Base-by-base conservation (phyloP, 2,329 filamentous ascomycete species). In the Camptophora hylomeconis region DNA sequence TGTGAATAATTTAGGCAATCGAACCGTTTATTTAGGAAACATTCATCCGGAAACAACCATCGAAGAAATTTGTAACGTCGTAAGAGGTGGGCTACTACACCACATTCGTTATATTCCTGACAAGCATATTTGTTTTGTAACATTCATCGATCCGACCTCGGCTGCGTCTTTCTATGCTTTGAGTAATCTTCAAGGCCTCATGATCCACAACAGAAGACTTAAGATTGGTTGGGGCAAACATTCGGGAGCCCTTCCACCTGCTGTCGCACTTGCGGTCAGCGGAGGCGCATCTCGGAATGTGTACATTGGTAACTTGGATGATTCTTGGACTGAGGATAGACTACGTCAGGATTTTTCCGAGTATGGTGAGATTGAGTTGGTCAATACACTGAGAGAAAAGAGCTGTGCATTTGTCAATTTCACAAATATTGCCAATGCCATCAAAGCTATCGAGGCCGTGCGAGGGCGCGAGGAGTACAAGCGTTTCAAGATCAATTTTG, bases 151-250 rank as follows among this genome's bases (percentile, higher is more conserved):
- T 50, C 89, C 89, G 6, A 98, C 89, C 14, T 92, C 89, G 3
- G 89, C 89, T 14, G 89, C 89, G 21, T 94, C 87, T 1, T 98
- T 98, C 64, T 98, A 94, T 48, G 89, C 89, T 22, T 65, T 98
- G 36, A 94, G 86, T 69, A 95, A 95, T 58, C 66, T 98, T 16
- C 89, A 98, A 53, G 89, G 89, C 14, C 63, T 98, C 41, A 98
- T 98, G 89, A 98, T 98, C 47, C 89, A 98, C 63, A 98, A 98
- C 60, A 75, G 89, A 40, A 77, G 89, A 30, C 66, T 98, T 44
- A 98, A 98, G 70, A 94, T 98, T 53, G 89, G 89, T 42, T 98
- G 89, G 89, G 89, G 89, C 41, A 98, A 98, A 67, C 89, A 98
- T 58, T 98, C 89, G 4, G 89, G 89, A 36, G 87, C 86, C 43